A percentile compares a stretch with the other conserved stretches of the same genome.
These are phyloP conservation scores for Skeletonema marinoi DNA, from an alignment of 108 stramenopile species.

Conservation along the genomic window DNA sequence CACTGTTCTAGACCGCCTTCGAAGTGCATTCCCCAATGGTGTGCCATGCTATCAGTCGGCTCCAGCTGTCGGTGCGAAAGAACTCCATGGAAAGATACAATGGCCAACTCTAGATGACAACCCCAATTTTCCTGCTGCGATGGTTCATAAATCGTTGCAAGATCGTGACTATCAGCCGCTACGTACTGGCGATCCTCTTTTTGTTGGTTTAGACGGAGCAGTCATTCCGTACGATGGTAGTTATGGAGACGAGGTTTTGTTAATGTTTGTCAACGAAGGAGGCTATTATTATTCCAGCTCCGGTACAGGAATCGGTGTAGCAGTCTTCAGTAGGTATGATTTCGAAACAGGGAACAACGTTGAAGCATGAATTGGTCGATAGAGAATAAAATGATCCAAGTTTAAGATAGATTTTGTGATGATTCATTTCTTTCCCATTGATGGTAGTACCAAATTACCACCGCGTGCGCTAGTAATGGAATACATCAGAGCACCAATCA, in stretches of 20 bases:
- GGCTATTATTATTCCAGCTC: slow-evolving; percentile 37
- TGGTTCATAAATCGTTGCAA: slow-evolving; percentile 23
- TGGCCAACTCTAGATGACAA: slow-evolving; percentile 14
- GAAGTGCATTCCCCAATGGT: not conserved
- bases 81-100: slow-evolving; percentile 10
- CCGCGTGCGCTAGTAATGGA: slow-evolving; percentile 51
- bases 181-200: slow-evolving; percentile 13
- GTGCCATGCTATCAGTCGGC: slow-evolving; percentile 17
- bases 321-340: slow-evolving; percentile 38
- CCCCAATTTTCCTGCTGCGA: slow-evolving; percentile 7
- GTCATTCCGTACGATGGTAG: slow-evolving; percentile 22
- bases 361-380: not conserved
- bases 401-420: not conserved
- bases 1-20: not conserved
- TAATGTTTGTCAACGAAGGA: slow-evolving; percentile 43
- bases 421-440: not conserved
- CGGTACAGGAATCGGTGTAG: slow-evolving; percentile 68
- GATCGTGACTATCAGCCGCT: slow-evolving; percentile 7
- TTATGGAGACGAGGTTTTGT: slow-evolving; percentile 16
- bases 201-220: slow-evolving; percentile 3
- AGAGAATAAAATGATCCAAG: not conserved
- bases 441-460: not conserved
- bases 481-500: slow-evolving; percentile 69
- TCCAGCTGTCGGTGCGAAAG: slow-evolving; percentile 5
- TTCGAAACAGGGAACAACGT: slow-evolving; percentile 28